Evolutionary conservation across 2,329 filamentous ascomycete genomes (phyloP), one percentile per base, ranked within the genome.

Genomic region (Pyrenophora tritici-repentis): DNA sequence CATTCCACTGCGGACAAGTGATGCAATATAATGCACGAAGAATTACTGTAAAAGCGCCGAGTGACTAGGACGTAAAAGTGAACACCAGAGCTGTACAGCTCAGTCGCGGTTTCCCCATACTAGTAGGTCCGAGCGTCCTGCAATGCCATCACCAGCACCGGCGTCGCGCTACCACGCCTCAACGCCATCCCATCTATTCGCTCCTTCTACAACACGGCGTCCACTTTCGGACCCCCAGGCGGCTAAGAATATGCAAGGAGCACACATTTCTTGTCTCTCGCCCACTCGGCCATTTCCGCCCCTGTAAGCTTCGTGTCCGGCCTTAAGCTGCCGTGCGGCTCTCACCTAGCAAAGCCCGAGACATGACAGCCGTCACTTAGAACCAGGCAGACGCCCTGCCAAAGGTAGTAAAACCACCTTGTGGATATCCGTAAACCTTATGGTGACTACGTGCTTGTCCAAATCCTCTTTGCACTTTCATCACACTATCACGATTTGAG

Each of bases 211-310:
- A 37, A 29, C 37, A 31, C 33, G 7, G 39, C 34, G 24, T 38
- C 45, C 38, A 42, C 39, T 42, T 24, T 40, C 34, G 36, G 37
- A 13, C 26, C 50, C 37, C 42, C 47, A 35, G 41, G 47, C 47
- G 45, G 43, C 37, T 46, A 49, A 17, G 37, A 22, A 47, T 40
- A 37, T 47, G 42, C 20, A 41, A 45, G 38, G 34, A 48, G 14
- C 36, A 34, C 9, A 13, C 4, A n/a, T 18, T 35, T 17, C 3
- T 29, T 39, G 12, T 33, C 37, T 56, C 49, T 47, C 36, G 12
- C 36, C 54, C 42, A 55, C 37, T 50, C 53, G 49, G 40, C 42
- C 29, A 38, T 37, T 42, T 51, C 24, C 46, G 47, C 56, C 59
- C 54, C 41, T 47, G 54, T 42, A 45, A 44, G 41, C 55, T 43